These are phyloP conservation scores for Croton setiger DNA, from an alignment of 441 rosid genomes.

Conservation along the genomic window DNA sequence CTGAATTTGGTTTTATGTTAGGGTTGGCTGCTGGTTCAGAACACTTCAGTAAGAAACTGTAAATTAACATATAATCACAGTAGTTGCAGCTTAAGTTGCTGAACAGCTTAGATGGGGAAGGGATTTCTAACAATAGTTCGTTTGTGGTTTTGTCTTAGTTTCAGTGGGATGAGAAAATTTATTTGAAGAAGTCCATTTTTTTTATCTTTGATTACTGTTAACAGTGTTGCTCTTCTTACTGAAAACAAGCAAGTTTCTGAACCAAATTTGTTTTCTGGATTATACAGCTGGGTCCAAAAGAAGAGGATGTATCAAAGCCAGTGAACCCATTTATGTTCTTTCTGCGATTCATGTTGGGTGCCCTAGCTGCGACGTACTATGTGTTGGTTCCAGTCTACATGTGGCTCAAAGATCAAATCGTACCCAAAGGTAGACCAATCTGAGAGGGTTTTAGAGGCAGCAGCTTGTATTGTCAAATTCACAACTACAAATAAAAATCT, in stretches of 20 bases:
- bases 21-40: not conserved
- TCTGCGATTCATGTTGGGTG: conserved; percentile 66
- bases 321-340: conserved; percentile 60
- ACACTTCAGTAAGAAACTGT: not conserved
- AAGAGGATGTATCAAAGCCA: conserved; percentile 74
- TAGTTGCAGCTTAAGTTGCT: not conserved
- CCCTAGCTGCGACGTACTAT: conserved; percentile 68
- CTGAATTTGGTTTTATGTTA: too few relatives aligned
- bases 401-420: conserved; percentile 89
- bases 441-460: conserved; percentile 20
- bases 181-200: not conserved
- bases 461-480: not conserved
- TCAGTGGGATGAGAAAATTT: not conserved
- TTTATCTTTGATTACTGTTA: not conserved
- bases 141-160: too few relatives aligned
- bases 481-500: not conserved
- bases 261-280: not conserved
- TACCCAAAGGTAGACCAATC: conserved; percentile 78
- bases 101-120: not conserved
- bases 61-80: not conserved
- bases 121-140: not conserved
- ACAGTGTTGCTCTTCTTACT: not conserved
- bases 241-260: not conserved
- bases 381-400: conserved; percentile 80
- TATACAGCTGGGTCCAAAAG: conserved; percentile 82